Evolutionary conservation across 768 basidiomycete species (phyloP).

Genomic region (Podaxis sp.): DNA sequence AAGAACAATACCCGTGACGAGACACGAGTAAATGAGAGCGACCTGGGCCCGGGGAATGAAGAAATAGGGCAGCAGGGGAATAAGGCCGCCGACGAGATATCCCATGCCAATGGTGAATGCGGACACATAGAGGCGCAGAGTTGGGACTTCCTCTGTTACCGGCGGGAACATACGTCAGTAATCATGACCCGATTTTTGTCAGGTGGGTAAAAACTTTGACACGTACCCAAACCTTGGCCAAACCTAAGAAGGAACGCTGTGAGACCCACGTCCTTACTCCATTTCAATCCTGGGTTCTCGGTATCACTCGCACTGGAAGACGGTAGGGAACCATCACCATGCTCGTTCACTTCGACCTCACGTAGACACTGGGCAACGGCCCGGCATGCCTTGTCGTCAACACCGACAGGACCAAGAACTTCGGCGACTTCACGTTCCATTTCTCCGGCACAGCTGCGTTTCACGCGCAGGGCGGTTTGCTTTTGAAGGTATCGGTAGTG

Average conservation of each 20-base stretch:
- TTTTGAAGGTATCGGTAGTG: conserved; percentile 82
- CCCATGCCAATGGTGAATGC: conserved; percentile 96
- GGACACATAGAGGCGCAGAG: conserved; percentile 79
- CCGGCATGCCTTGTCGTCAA: conserved; percentile 79
- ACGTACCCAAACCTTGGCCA: conserved; percentile 84
- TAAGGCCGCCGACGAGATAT: conserved; percentile 89
- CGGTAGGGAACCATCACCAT: conserved; percentile 21
- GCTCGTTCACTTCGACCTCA: conserved; percentile 55
- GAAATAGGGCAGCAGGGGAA: conserved; percentile 93
- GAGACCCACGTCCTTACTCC: conserved; percentile 80
- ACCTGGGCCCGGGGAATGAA: conserved; percentile 72
- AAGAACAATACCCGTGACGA: conserved; percentile 83
- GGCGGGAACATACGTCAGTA: not conserved
- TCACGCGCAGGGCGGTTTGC: conserved; percentile 78
- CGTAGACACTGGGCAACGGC: conserved; percentile 77
- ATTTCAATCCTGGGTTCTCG: conserved; percentile 58
- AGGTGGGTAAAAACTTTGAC: not conserved
- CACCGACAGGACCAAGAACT: conserved; percentile 85
- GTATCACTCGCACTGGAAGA: conserved; percentile 38
- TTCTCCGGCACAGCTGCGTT: conserved; percentile 88
- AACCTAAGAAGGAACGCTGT: conserved; percentile 96
- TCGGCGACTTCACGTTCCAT: conserved; percentile 94
- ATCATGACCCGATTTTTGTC: not conserved
- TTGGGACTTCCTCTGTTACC: conserved; percentile 81
- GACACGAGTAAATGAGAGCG: conserved; percentile 69